Conservation (phyloP, 2,329 filamentous ascomycete genomes). For the Thelonectria rubi region DNA sequence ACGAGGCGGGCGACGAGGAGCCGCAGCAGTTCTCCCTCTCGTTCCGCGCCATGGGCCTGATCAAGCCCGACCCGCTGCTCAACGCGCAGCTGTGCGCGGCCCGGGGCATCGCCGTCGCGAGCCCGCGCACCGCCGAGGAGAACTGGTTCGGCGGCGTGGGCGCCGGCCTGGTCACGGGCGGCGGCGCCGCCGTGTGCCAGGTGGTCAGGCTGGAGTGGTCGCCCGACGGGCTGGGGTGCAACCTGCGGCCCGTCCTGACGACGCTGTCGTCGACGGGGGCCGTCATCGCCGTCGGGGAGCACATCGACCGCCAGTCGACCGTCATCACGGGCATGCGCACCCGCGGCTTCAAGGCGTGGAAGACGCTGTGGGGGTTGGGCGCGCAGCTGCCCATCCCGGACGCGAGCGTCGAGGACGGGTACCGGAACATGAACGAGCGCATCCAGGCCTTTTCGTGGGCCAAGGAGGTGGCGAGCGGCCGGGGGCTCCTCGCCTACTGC, state of each 20-base stretch:
- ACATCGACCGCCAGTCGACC: slow-evolving; percentile 43
- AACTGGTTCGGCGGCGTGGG: slow-evolving; percentile 55
- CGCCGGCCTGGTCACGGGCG: slow-evolving; percentile 55
- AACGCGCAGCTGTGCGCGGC: slow-evolving; percentile 57
- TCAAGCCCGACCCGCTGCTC: slow-evolving; percentile 53
- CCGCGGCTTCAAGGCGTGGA: slow-evolving; percentile 59
- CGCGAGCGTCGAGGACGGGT: slow-evolving; percentile 43
- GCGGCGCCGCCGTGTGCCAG: slow-evolving; percentile 63
- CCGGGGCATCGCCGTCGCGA: slow-evolving; percentile 47
- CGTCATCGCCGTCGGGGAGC: slow-evolving; percentile 62
- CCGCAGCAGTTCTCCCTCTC: slow-evolving; percentile 47
- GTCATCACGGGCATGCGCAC: slow-evolving; percentile 46
- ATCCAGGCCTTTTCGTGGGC: slow-evolving; percentile 65
- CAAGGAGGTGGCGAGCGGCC: slow-evolving; percentile 51
- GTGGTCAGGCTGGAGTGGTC: slow-evolving; percentile 65
- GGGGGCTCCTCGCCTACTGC: slow-evolving; percentile 60
- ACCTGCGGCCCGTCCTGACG: slow-evolving; percentile 60
- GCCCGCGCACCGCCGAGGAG: slow-evolving; percentile 37
- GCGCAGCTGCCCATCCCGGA: slow-evolving; percentile 60
- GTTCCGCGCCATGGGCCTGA: slow-evolving; percentile 46
- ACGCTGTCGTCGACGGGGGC: slow-evolving; percentile 61
- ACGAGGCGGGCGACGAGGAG: slow-evolving; percentile 42
- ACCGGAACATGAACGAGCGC: slow-evolving; percentile 53
- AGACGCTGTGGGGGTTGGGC: slow-evolving; percentile 65
- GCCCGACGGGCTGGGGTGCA: slow-evolving; percentile 64